A percentile compares a stretch with the other conserved stretches of the same genome.
These are phyloP conservation scores for Alternaria triticina DNA, from an alignment of 2,329 filamentous ascomycete species.

Conservation along the genomic window DNA sequence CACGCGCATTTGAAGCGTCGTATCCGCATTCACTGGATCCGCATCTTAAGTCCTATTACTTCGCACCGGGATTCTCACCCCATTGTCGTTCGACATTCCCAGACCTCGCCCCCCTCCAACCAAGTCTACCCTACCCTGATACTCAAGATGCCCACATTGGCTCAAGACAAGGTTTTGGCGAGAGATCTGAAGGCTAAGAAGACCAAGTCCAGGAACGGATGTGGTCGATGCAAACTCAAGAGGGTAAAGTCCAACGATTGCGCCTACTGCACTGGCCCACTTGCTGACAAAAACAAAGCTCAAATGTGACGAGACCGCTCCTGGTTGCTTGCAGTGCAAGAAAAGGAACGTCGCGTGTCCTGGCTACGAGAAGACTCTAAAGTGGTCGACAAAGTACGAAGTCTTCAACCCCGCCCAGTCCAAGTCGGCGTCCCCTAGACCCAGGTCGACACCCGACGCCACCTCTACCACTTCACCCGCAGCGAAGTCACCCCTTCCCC, in stretches of 20 bases:
- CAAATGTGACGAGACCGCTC: conserved; percentile 55
- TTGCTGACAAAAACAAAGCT: conserved; percentile 38
- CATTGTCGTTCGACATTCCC: conserved; percentile 26
- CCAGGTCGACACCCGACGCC: conserved; percentile 12
- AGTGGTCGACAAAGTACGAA: conserved; percentile 59
- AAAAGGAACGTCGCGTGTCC: conserved; percentile 54
- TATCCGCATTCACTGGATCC: conserved; percentile 22
- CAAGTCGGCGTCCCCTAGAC: conserved; percentile 25
- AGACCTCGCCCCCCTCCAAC: conserved; percentile 10
- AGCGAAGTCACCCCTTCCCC: conserved; percentile 25
- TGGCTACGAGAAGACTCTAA: conserved; percentile 55
- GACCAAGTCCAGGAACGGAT: conserved; percentile 47
- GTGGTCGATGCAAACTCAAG: conserved; percentile 45
- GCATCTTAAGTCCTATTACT: conserved; percentile 25
- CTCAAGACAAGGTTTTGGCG: conserved; percentile 30
- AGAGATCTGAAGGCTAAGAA: conserved; percentile 42
- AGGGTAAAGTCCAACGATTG: conserved; percentile 26
- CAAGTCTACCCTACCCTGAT: conserved; percentile 5
- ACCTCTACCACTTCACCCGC: conserved; percentile 11
- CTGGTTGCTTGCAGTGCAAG: conserved; percentile 53
- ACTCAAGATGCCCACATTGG: conserved; percentile 40
- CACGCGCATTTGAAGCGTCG: conserved; percentile 25
- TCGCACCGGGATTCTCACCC: conserved; percentile 24
- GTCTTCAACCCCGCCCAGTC: conserved; percentile 47
- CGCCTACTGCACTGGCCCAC: background rate